phyloP scores from a whole-genome alignment of 108 stramenopile species.

The Stephanodiscus triporus region DNA sequence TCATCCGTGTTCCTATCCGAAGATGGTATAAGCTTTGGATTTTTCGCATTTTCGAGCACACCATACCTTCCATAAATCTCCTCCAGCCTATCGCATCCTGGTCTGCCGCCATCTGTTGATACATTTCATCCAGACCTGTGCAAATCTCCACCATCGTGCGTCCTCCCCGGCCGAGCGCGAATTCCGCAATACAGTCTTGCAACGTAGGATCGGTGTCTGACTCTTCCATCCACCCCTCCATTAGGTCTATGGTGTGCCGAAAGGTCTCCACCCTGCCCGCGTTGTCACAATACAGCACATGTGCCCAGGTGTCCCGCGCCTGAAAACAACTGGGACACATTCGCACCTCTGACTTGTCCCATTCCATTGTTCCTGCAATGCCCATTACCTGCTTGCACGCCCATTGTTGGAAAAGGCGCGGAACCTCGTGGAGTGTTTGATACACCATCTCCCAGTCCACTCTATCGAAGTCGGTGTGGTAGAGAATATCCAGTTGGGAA shows the following conservation, averaged over 20 bases:
- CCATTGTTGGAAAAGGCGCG: constrained; percentile 10
- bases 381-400: constrained; percentile 17
- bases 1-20: neutral
- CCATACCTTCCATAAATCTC: constrained; percentile 26
- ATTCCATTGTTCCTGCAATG: constrained; percentile 15
- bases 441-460: constrained; percentile 18
- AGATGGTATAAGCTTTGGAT: neutral
- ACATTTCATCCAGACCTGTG: too few relatives aligned
- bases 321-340: constrained; percentile 10
- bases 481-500: neutral
- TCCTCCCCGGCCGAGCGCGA: neutral
- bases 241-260: neutral
- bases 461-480: neutral
- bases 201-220: neutral
- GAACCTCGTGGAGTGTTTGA: neutral
- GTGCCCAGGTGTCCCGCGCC: constrained; percentile 5
- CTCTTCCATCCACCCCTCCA: constrained; percentile 2
- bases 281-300: neutral
- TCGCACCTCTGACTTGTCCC: neutral
- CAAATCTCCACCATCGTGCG: neutral
- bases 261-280: constrained; percentile 1
- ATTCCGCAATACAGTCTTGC: neutral
- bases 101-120: neutral
- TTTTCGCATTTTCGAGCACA: neutral
- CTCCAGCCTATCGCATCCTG: constrained; percentile 30